These are phyloP conservation scores for Vitellaria paradoxa DNA, from an alignment of 179 eudicot genomes.

Conservation along the genomic window DNA sequence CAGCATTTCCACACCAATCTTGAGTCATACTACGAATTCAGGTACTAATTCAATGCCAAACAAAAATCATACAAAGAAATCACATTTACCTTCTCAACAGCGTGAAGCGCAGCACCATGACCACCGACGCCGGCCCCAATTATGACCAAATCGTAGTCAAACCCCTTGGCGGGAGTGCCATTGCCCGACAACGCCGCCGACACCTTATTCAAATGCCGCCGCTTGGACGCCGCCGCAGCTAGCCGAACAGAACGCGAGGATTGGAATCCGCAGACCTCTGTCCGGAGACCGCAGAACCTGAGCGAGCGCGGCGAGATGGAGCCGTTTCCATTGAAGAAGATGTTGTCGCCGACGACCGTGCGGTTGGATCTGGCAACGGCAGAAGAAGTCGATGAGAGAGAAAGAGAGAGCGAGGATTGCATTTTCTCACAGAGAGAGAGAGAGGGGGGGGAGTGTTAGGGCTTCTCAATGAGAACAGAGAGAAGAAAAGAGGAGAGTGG, in stretches of 20 bases:
- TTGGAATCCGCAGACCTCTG: neutral
- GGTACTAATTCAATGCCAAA: neutral
- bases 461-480: neutral
- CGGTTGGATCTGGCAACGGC: neutral
- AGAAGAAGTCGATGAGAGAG: neutral
- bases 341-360: neutral
- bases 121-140: slow-evolving; percentile 98
- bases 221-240: neutral
- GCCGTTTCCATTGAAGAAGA: neutral
- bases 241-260: neutral
- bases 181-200: slow-evolving; percentile 40
- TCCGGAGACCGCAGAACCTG: slow-evolving; percentile 1
- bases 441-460: neutral
- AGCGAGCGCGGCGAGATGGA: neutral
- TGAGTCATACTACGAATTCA: neutral
- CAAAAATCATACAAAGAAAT: neutral
- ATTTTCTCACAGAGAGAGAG: neutral
- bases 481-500: neutral
- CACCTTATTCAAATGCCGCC: neutral
- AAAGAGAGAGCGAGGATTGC: neutral
- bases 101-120: slow-evolving; percentile 98
- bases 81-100: slow-evolving; percentile 78
- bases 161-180: slow-evolving; percentile 28
- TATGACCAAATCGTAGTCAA: slow-evolving; percentile 84
- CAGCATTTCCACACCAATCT: neutral